Base-by-base conservation (phyloP, 106 monocot genomes). In the Gastrodia elata region DNA sequence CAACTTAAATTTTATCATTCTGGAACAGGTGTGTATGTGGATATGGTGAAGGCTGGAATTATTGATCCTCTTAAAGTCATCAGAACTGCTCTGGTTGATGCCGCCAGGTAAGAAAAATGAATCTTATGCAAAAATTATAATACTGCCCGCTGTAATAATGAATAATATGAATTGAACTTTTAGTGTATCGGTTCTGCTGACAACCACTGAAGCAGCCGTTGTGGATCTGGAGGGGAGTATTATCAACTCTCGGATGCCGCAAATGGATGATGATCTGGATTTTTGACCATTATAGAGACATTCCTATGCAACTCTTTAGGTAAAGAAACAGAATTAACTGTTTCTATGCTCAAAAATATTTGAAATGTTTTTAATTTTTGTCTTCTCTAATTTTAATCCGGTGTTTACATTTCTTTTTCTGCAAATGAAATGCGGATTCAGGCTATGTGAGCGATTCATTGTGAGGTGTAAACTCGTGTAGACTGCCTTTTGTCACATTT, bases 161-260 rank as follows among this genome's bases (percentile, higher is more conserved):
- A 41, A 4, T 30, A 65, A 18, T 70, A 39, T 8, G 41, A 34
- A 3, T 65, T 44, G 65, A 4, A 34, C 15, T 76, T 73, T 24
- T 80, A 87, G 87, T 72, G 81, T 87, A 8, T 87, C 87, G 18
- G 43, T 84, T 18, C 61, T 87, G 40, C 46, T 87, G 74, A 87
- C 78, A 22, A 81, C 83, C n/a, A 84, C 87, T 6, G 87, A 87
- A 65, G 87, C 81, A 52, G 38, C 70, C 27, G 83, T 87, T 24
- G 72, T 83, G 26, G 80, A 87, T 65, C 71, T 48, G 11, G 80
- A 78, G 68, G 71, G 77, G 18, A 77, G 73, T 22, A 36, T 44
- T 24, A 33, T 20, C 30, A 32, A 14, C 57, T 15, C 64, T 40
- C 80, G 80, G 37, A 80, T 87, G 86, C 83, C 86, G 16, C 75